phyloP scores from a whole-genome alignment of 2,329 filamentous ascomycete species.

The Exophiala sp. region DNA sequence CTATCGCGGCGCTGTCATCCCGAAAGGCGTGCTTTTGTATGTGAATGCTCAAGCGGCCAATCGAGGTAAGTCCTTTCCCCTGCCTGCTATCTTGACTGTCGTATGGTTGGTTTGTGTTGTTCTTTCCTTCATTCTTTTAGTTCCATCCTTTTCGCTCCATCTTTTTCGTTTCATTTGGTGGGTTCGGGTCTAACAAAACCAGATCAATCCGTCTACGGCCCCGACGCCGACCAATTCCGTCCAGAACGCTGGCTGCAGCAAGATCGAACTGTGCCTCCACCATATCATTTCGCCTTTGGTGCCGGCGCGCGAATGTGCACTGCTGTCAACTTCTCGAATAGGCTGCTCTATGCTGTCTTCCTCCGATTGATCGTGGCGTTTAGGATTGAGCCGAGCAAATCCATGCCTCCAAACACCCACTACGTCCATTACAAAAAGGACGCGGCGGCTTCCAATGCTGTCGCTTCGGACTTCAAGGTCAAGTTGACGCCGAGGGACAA shows the following conservation, averaged over 20 bases:
- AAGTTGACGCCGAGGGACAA: conserved; percentile 5
- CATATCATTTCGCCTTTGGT: conserved; percentile 25
- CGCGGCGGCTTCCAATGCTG: conserved; percentile 22
- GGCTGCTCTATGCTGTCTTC: conserved; percentile 27
- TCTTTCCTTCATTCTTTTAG: too few species aligned
- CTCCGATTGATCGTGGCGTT: conserved; percentile 26
- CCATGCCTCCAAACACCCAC: conserved; percentile 17
- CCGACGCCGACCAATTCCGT: conserved; percentile 66
- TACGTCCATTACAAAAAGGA: conserved; percentile 28
- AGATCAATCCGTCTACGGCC: conserved; percentile 40
- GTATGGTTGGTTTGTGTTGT: too few species aligned
- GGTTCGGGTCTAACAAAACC: too few species aligned
- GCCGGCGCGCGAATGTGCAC: conserved; percentile 25
- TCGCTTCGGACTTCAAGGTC: conserved; percentile 14
- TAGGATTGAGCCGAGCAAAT: conserved; percentile 16
- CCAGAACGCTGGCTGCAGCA: conserved; percentile 66
- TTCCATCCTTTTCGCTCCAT: too few species aligned
- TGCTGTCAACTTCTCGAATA: conserved; percentile 27
- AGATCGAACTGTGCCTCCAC: conserved; percentile 17
- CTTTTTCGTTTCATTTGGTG: too few species aligned
- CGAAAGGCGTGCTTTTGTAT: too few species aligned
- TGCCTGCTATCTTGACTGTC: too few species aligned
- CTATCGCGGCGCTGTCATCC: conserved; percentile 1
- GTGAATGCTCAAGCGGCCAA: too few species aligned
- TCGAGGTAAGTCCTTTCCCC: too few species aligned